These are phyloP conservation scores for Termitomyces sp. DNA, from an alignment of 768 basidiomycete species.

Conservation along the genomic window DNA sequence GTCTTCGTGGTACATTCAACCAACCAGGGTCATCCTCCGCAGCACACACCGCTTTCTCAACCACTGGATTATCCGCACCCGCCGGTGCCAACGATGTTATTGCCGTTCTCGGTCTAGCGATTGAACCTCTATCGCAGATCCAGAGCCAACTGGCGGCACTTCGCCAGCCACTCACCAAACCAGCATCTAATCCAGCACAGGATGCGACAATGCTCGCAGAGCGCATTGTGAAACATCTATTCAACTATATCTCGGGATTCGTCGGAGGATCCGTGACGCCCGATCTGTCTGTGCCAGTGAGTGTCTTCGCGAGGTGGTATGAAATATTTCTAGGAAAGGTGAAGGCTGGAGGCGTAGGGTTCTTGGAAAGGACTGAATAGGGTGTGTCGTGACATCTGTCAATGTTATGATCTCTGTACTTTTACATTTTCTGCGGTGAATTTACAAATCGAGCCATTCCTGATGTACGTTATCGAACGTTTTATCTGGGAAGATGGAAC, in stretches of 20 bases:
- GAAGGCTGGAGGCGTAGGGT: slow-evolving; percentile 32
- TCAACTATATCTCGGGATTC: slow-evolving; percentile 75
- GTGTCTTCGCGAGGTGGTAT: slow-evolving; percentile 66
- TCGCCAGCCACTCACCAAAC: slow-evolving; percentile 28
- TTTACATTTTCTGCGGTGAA: not conserved
- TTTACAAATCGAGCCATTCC: too few relatives aligned
- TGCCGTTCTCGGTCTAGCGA: slow-evolving; percentile 74
- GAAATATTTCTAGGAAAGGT: slow-evolving; percentile 62
- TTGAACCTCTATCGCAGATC: slow-evolving; percentile 71
- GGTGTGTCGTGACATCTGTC: not conserved
- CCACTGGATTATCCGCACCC: slow-evolving; percentile 16
- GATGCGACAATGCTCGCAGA: slow-evolving; percentile 63
- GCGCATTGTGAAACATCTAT: slow-evolving; percentile 66
- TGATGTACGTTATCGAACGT: too few relatives aligned
- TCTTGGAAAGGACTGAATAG: slow-evolving; percentile 7
- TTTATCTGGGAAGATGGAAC: too few relatives aligned
- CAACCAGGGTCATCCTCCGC: slow-evolving; percentile 29
- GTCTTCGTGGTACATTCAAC: slow-evolving; percentile 63
- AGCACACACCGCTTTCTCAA: slow-evolving; percentile 36
- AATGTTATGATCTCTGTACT: not conserved
- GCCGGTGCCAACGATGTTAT: slow-evolving; percentile 50
- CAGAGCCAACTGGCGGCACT: slow-evolving; percentile 51
- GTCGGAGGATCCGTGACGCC: slow-evolving; percentile 40
- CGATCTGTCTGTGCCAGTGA: slow-evolving; percentile 59
- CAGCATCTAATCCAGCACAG: slow-evolving; percentile 19